Percentiles rank a stretch among this genome's conserved stretches.
Evolutionary conservation across 345 rosid species (phyloP).

Genomic region (Dipteronia dyeriana): DNA sequence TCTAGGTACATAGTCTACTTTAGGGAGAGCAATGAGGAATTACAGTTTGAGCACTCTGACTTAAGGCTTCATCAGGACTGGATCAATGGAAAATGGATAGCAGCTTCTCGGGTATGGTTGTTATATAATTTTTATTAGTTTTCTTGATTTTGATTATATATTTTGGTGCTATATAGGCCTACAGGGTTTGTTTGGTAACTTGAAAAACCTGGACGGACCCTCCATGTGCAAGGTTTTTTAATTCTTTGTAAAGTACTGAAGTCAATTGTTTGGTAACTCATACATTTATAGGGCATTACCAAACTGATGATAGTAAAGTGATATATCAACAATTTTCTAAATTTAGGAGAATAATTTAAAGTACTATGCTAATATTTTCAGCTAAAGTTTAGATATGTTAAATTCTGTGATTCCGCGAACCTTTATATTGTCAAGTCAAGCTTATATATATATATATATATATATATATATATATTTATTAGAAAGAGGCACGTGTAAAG

Average conservation of each 20-base stretch:
- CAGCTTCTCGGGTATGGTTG: constrained; percentile 43
- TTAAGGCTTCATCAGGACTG: constrained; percentile 80
- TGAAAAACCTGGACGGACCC: not conserved
- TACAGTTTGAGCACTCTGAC: constrained; percentile 56
- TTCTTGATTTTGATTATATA: not conserved
- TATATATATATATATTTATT: not conserved
- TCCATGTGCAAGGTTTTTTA: not conserved
- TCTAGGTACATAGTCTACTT: constrained; percentile 58
- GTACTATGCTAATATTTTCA: not conserved
- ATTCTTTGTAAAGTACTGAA: not conserved
- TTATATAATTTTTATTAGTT: not conserved
- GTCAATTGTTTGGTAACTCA: not conserved
- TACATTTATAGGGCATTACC: not conserved
- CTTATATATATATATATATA: not conserved
- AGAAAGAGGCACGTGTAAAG: not conserved
- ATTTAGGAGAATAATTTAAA: not conserved
- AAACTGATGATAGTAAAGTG: not conserved
- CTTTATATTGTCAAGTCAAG: not conserved
- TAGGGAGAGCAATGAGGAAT: constrained; percentile 46
- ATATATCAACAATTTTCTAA: too few species aligned
- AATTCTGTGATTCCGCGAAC: not conserved
- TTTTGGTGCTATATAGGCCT: constrained; percentile 1
- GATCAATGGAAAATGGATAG: constrained; percentile 70
- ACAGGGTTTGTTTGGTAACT: not conserved
- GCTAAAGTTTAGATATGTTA: not conserved